phyloP scores from a whole-genome alignment of 2,329 filamentous ascomycete species.

The Fusarium siculi region DNA sequence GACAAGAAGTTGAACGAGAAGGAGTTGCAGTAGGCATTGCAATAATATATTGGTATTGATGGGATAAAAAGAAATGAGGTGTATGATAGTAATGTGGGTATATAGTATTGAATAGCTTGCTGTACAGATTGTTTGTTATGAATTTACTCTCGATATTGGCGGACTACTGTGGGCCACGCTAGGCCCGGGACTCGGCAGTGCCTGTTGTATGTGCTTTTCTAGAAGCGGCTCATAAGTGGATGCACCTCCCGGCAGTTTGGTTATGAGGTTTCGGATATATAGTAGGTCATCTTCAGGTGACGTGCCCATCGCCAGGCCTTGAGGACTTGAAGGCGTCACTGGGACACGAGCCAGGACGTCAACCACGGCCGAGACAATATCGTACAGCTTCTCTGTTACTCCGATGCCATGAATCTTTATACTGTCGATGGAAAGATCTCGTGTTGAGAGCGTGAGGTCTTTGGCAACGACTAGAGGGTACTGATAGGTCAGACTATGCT shows the following conservation, averaged over 20 bases:
- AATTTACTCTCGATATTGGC: background rate
- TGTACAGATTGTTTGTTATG: background rate
- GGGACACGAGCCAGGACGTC: slow-evolving; percentile 58
- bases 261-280: slow-evolving; percentile 52
- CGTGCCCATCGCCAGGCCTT: slow-evolving; percentile 38
- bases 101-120: background rate
- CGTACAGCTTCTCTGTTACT: slow-evolving; percentile 59
- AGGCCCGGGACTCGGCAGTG: slow-evolving; percentile 42
- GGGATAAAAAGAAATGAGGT: background rate
- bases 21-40: background rate
- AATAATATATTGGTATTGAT: background rate
- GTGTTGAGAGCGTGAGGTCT: slow-evolving; percentile 52
- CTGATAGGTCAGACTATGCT: slow-evolving; percentile 53
- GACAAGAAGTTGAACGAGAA: slow-evolving; percentile 25
- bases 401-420: slow-evolving; percentile 58
- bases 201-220: slow-evolving; percentile 54
- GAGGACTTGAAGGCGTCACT: slow-evolving; percentile 42
- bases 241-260: slow-evolving; percentile 51
- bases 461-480: slow-evolving; percentile 57
- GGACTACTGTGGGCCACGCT: slow-evolving; percentile 7
- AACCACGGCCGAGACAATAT: slow-evolving; percentile 56
- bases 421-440: slow-evolving; percentile 51
- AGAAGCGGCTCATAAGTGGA: slow-evolving; percentile 53
- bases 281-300: slow-evolving; percentile 52
- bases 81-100: background rate